A percentile compares a stretch with the other conserved stretches of the same genome.
Evolutionary conservation across 2,329 filamentous ascomycete species (phyloP).

Genomic region (Phialophora tarda): DNA sequence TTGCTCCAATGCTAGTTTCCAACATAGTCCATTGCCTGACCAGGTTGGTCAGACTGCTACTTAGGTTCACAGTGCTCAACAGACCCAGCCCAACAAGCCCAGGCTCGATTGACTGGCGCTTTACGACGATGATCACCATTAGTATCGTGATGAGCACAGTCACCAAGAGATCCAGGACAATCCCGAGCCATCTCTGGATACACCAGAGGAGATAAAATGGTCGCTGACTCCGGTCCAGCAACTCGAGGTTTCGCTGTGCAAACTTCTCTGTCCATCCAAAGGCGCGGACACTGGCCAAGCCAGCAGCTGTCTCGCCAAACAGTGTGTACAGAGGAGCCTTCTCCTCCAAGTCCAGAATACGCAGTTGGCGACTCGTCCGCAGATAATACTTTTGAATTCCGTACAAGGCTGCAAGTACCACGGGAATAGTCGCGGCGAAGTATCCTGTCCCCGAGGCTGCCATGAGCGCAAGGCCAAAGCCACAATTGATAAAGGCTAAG

Average conservation of each 20-base stretch:
- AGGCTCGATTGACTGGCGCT: slow-evolving; percentile 51
- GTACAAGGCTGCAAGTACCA: slow-evolving; percentile 56
- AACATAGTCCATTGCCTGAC: slow-evolving; percentile 62
- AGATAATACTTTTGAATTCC: slow-evolving; percentile 64
- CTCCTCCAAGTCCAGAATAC: slow-evolving; percentile 66
- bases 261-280: slow-evolving; percentile 60
- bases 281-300: slow-evolving; percentile 61
- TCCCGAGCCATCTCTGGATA: slow-evolving; percentile 63
- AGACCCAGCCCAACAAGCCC: slow-evolving; percentile 61
- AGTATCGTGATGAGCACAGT: slow-evolving; percentile 56
- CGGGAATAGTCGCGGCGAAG: slow-evolving; percentile 58
- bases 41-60: slow-evolving; percentile 57
- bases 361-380: slow-evolving; percentile 64
- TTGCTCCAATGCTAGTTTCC: slow-evolving; percentile 64
- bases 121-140: slow-evolving; percentile 56
- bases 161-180: slow-evolving; percentile 59
- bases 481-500: slow-evolving; percentile 43
- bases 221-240: slow-evolving; percentile 61
- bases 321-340: slow-evolving; percentile 65
- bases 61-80: slow-evolving; percentile 61
- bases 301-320: slow-evolving; percentile 63
- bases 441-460: slow-evolving; percentile 53
- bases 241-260: slow-evolving; percentile 52
- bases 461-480: slow-evolving; percentile 58
- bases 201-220: slow-evolving; percentile 64